phyloP scores from a whole-genome alignment of 176 grass and related monocot genomes.

The Luzula sylvatica region DNA sequence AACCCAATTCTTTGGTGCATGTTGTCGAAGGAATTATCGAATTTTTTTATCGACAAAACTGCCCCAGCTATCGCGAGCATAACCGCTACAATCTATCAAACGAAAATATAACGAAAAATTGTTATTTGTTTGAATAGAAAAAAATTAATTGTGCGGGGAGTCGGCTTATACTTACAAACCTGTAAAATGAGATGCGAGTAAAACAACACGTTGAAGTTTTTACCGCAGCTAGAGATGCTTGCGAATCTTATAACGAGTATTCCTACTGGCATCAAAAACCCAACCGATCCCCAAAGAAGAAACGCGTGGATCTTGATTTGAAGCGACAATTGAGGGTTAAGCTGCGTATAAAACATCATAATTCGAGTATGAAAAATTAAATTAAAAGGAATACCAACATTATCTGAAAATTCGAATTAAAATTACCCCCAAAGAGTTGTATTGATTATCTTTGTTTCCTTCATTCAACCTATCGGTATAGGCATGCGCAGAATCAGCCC shows the following conservation, averaged over 20 bases:
- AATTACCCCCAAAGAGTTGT: conserved; percentile 39
- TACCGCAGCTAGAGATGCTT: conserved; percentile 32
- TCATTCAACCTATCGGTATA: conserved; percentile 21
- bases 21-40: conserved; percentile 94
- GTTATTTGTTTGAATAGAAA: neutral
- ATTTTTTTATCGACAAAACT: conserved; percentile 59
- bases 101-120: neutral
- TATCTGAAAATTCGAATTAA: neutral
- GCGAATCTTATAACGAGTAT: conserved; percentile 72
- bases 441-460: conserved; percentile 20
- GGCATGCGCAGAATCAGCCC: conserved; percentile 16
- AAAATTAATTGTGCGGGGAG: neutral
- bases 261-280: conserved; percentile 81
- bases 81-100: conserved; percentile 54
- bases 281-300: conserved; percentile 81
- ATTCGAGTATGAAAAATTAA: neutral
- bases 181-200: conserved; percentile 76
- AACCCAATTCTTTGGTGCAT: conserved; percentile 78
- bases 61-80: conserved; percentile 64
- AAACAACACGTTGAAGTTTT: conserved; percentile 47
- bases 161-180: conserved; percentile 27
- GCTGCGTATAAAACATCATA: conserved; percentile 23
- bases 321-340: conserved; percentile 40
- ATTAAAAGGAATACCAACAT: neutral
- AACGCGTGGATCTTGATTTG: conserved; percentile 86